Percentiles rank a stretch among this genome's conserved stretches.
phyloP scores from a whole-genome alignment of 2,329 filamentous ascomycete species.

The Colletotrichum tofieldiae region DNA sequence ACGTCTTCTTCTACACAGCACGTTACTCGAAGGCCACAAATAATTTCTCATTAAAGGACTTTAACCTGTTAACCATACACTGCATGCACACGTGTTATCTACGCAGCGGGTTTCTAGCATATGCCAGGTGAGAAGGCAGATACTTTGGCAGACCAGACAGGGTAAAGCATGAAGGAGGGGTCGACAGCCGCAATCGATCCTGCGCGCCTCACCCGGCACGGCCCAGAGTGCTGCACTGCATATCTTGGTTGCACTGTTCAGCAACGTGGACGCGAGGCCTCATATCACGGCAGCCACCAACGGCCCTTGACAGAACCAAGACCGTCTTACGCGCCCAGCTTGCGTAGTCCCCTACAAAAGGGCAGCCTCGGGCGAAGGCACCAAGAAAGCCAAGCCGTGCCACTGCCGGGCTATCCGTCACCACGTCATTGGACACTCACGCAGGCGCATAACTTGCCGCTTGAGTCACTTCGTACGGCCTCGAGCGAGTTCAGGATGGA shows the following conservation, averaged over 20 bases:
- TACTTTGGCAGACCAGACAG: too few species aligned
- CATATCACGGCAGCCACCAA: not conserved
- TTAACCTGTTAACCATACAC: too few species aligned
- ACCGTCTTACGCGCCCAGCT: not conserved
- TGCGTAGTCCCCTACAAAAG: not conserved
- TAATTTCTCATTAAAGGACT: too few species aligned
- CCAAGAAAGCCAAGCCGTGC: not conserved
- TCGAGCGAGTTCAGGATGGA: not conserved
- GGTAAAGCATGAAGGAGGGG: too few species aligned
- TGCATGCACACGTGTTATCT: too few species aligned
- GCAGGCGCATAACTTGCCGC: not conserved
- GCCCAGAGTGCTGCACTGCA: too few species aligned
- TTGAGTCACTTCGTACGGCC: too few species aligned
- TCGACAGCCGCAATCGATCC: not conserved
- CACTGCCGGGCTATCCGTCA: conserved; percentile 12
- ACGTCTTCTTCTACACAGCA: too few species aligned
- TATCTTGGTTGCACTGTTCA: too few species aligned
- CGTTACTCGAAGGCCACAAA: too few species aligned
- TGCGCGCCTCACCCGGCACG: not conserved
- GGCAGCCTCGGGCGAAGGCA: not conserved
- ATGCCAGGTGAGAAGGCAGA: too few species aligned
- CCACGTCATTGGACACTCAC: not conserved
- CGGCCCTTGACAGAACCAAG: not conserved
- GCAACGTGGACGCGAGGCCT: not conserved
- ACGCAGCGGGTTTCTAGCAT: too few species aligned